phyloP scores from a whole-genome alignment of 352 stramenopile genomes.

The Saprolegnia diclina region DNA sequence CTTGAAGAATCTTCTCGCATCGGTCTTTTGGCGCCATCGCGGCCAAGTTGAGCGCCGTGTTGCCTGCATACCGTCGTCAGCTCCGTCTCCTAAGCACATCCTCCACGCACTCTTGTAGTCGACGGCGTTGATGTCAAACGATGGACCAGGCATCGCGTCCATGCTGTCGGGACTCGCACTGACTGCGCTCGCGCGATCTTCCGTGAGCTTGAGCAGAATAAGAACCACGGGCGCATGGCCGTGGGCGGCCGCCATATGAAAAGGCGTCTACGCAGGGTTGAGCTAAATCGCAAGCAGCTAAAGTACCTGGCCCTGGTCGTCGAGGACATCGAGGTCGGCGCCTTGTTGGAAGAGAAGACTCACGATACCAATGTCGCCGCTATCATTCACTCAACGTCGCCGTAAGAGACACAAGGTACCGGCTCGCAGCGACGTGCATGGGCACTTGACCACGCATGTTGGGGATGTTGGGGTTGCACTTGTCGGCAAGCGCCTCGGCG shows the following conservation, averaged over 20 bases:
- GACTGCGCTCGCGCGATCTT: slow-evolving; percentile 26
- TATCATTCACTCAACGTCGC: slow-evolving; percentile 6
- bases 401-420: background rate
- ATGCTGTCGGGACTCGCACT: slow-evolving; percentile 25
- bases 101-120: slow-evolving; percentile 49
- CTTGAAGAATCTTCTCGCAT: slow-evolving; percentile 76
- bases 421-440: slow-evolving; percentile 58
- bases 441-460: slow-evolving; percentile 66
- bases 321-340: slow-evolving; percentile 62
- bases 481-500: slow-evolving; percentile 48
- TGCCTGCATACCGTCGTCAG: slow-evolving; percentile 32
- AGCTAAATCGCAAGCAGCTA: background rate
- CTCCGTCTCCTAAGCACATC: background rate
- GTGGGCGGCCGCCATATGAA: slow-evolving; percentile 72
- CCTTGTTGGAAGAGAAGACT: slow-evolving; percentile 63
- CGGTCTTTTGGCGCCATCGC: slow-evolving; percentile 76
- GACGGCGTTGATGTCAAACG: slow-evolving; percentile 72
- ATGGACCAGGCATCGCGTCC: slow-evolving; percentile 27
- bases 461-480: slow-evolving; percentile 76
- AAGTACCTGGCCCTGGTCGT: slow-evolving; percentile 65
- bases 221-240: slow-evolving; percentile 68
- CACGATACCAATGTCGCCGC: slow-evolving; percentile 70
- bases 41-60: slow-evolving; percentile 74
- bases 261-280: slow-evolving; percentile 37
- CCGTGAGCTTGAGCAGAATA: slow-evolving; percentile 64